Evolutionary conservation across 257 asterid species (phyloP).

Genomic region (Solanum pennellii): DNA sequence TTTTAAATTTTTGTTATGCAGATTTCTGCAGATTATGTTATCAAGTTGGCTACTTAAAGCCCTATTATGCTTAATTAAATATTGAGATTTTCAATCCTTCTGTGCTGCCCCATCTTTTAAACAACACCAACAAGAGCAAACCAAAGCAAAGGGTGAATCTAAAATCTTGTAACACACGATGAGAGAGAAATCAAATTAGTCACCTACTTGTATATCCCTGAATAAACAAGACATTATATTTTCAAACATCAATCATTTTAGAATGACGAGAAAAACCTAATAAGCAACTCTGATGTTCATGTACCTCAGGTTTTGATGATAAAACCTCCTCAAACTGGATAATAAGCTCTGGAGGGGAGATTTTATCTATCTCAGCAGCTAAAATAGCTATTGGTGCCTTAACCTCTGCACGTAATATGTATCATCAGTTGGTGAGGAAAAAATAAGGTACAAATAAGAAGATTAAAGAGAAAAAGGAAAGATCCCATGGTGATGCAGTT

Average conservation of each 20-base stretch:
- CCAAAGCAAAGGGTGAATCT: neutral
- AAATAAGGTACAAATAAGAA: neutral
- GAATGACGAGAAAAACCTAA: neutral
- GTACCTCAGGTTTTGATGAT: constrained; percentile 44
- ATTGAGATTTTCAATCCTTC: no score
- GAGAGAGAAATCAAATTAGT: neutral
- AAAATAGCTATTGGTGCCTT: constrained; percentile 40
- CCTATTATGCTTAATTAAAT: no score
- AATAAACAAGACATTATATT: neutral
- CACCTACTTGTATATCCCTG: neutral
- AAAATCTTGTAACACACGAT: neutral
- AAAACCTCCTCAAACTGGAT: constrained; percentile 36
- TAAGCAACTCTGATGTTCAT: neutral
- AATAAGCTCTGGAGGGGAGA: constrained; percentile 40
- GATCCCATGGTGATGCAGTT: neutral
- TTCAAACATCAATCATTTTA: neutral
- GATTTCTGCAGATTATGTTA: no score
- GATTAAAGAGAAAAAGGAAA: neutral
- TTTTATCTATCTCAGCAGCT: constrained; percentile 47
- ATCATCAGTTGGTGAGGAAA: neutral
- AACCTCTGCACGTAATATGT: constrained; percentile 29
- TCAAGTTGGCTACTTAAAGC: no score
- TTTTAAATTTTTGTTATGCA: no score
- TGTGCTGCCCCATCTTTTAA: no score
- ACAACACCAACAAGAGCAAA: neutral